These are phyloP conservation scores for Phlebiopsis gigantea DNA, from an alignment of 768 basidiomycete species.

Conservation along the genomic window DNA sequence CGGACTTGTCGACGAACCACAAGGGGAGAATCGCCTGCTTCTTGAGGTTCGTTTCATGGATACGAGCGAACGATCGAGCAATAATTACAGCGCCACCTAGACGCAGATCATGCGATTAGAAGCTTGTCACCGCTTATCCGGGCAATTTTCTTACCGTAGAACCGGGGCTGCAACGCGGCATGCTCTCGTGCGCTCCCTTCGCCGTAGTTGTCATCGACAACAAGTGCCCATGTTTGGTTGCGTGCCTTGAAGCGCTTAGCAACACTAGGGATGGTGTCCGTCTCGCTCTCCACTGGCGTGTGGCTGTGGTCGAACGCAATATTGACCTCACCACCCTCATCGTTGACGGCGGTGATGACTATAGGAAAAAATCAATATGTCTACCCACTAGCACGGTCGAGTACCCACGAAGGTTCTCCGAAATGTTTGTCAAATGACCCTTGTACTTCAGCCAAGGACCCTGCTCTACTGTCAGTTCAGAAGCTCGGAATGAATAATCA, in stretches of 20 bases:
- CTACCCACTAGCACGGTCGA: neutral
- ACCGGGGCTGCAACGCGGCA: constrained; percentile 93
- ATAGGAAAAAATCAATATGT: neutral
- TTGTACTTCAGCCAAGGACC: constrained; percentile 99
- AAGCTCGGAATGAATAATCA: constrained; percentile 33
- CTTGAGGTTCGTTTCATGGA: constrained; percentile 98
- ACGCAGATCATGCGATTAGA: constrained; percentile 37
- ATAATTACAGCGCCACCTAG: constrained; percentile 67
- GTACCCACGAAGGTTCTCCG: constrained; percentile 83
- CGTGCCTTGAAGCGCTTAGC: constrained; percentile 86
- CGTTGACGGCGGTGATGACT: constrained; percentile 95
- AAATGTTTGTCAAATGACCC: constrained; percentile 93
- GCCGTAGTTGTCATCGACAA: constrained; percentile 97
- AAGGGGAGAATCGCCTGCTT: constrained; percentile 97
- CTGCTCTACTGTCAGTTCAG: constrained; percentile 29
- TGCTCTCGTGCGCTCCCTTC: constrained; percentile 98
- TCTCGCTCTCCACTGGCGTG: constrained; percentile 33
- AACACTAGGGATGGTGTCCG: constrained; percentile 84
- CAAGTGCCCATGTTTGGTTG: constrained; percentile 83
- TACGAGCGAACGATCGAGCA: constrained; percentile 93
- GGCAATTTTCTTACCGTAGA: constrained; percentile 62
- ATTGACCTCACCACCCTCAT: constrained; percentile 92
- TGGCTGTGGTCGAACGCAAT: constrained; percentile 77
- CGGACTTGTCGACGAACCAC: constrained; percentile 85
- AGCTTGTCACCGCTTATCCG: constrained; percentile 70